A percentile compares a stretch with the other conserved stretches of the same genome.
These are phyloP conservation scores for Boletus pseudopeckii DNA, from an alignment of 768 basidiomycete genomes.

Conservation along the genomic window DNA sequence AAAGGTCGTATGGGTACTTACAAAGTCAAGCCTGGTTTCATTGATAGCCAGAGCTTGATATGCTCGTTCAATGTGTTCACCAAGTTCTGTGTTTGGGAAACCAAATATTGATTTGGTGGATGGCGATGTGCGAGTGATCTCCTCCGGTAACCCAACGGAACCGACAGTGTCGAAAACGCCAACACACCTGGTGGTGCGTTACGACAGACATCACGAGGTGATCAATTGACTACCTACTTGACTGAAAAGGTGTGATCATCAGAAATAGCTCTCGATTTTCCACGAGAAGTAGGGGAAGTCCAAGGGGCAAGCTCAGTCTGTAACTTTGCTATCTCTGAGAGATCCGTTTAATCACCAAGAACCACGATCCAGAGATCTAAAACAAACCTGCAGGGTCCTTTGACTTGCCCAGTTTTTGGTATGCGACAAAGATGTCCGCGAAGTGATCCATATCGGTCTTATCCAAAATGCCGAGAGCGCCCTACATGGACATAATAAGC, in stretches of 20 bases:
- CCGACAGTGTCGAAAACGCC: slow-evolving; percentile 83
- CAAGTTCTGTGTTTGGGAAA: slow-evolving; percentile 56
- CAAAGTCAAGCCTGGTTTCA: slow-evolving; percentile 66
- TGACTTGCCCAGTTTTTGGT: slow-evolving; percentile 59
- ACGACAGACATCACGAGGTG: neutral
- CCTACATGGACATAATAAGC: slow-evolving; percentile 36
- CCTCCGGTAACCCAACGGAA: slow-evolving; percentile 65
- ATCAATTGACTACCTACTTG: slow-evolving; percentile 43
- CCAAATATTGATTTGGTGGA: slow-evolving; percentile 56
- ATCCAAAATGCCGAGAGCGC: slow-evolving; percentile 68
- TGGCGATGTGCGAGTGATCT: slow-evolving; percentile 45
- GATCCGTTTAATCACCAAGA: neutral
- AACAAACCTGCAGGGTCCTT: slow-evolving; percentile 43
- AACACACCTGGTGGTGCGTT: slow-evolving; percentile 44
- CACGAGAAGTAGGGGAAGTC: slow-evolving; percentile 49
- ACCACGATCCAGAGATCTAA: neutral
- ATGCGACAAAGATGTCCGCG: slow-evolving; percentile 56
- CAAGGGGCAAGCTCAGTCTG: slow-evolving; percentile 50
- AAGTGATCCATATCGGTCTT: slow-evolving; percentile 72
- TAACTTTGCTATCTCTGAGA: slow-evolving; percentile 36
- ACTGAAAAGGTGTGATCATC: slow-evolving; percentile 52
- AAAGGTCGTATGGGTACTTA: slow-evolving; percentile 30
- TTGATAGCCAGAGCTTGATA: slow-evolving; percentile 71
- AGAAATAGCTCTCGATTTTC: slow-evolving; percentile 49
- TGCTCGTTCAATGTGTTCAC: slow-evolving; percentile 59